Evolutionary conservation across 225 moss, liverwort and hornwort species (phyloP).

Genomic region (Sphagnum contortum): DNA sequence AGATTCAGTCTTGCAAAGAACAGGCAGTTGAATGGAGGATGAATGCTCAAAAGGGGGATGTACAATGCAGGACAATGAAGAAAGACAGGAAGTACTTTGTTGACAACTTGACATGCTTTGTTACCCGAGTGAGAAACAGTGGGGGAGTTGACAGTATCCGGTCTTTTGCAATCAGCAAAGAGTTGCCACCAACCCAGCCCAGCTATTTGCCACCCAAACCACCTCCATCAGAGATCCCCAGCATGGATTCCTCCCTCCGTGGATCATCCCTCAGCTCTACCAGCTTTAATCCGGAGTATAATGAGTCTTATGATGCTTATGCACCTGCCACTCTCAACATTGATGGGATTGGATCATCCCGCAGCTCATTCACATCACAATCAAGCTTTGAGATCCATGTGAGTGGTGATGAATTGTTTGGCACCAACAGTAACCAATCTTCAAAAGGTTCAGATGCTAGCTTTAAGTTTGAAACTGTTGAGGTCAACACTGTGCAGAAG

Average conservation of each 20-base stretch:
- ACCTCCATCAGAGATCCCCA: slow-evolving; percentile 18
- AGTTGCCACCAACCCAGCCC: slow-evolving; percentile 7
- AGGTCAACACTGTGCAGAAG: slow-evolving; percentile 7
- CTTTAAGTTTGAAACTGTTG: slow-evolving; percentile 8
- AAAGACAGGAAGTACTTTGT: slow-evolving; percentile 48
- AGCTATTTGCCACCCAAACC: slow-evolving; percentile 22
- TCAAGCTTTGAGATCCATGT: slow-evolving; percentile 21
- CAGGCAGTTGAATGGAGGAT: too few relatives aligned
- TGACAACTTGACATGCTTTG: slow-evolving; percentile 51
- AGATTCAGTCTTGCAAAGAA: too few relatives aligned
- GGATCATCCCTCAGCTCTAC: slow-evolving; percentile 45
- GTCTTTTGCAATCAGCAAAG: slow-evolving; percentile 44
- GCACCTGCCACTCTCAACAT: background rate
- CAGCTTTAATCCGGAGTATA: slow-evolving; percentile 13
- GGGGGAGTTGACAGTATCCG: slow-evolving; percentile 52
- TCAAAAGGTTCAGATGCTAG: slow-evolving; percentile 17
- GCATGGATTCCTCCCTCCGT: slow-evolving; percentile 22
- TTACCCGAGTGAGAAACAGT: slow-evolving; percentile 41
- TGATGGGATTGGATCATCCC: slow-evolving; percentile 19
- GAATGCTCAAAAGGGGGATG: too few relatives aligned
- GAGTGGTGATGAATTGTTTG: slow-evolving; percentile 30
- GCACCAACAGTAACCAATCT: slow-evolving; percentile 23
- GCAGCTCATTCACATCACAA: slow-evolving; percentile 22
- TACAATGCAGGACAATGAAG: slow-evolving; percentile 36
- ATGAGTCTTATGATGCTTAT: background rate